Conservation (phyloP, 177 flowering plant genomes). For the Telopea speciosissima region DNA sequence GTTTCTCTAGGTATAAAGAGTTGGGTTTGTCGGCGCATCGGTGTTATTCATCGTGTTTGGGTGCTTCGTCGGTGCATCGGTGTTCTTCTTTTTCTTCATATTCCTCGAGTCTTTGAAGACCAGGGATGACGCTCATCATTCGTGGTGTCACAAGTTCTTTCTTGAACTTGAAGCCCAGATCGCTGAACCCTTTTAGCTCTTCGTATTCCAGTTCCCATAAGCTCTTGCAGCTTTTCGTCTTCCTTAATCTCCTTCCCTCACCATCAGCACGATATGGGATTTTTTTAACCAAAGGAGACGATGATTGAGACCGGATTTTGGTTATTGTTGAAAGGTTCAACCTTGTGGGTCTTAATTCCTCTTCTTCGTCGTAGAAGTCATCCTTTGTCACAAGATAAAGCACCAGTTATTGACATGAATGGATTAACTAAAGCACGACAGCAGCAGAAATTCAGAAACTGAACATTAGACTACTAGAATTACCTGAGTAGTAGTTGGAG, state of each 20-base stretch:
- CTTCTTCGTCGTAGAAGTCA: constrained; percentile 8
- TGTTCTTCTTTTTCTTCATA: background rate
- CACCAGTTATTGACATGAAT: background rate
- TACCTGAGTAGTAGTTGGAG: too few relatives aligned
- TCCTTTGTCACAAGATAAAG: background rate
- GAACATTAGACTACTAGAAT: background rate
- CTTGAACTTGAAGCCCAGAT: too few relatives aligned
- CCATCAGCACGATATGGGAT: constrained; percentile 3
- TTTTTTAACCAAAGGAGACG: constrained; percentile 27
- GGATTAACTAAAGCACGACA: background rate
- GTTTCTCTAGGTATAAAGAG: constrained; percentile 9
- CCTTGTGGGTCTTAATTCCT: too few relatives aligned
- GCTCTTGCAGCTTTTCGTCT: constrained; percentile 41
- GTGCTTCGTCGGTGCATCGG: too few relatives aligned
- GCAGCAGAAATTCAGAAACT: too few relatives aligned
- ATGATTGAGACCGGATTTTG: too few relatives aligned
- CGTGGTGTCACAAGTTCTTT: too few relatives aligned
- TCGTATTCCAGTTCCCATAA: constrained; percentile 41
- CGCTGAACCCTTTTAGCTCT: too few relatives aligned
- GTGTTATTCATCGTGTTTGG: background rate
- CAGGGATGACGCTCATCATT: constrained; percentile 19
- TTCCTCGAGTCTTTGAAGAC: constrained; percentile 37
- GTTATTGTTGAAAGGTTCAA: too few relatives aligned
- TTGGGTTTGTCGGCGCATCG: constrained; percentile 2
- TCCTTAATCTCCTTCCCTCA: background rate